Percentiles rank a stretch among this genome's conserved stretches.
phyloP scores from a whole-genome alignment of 805 yeast genomes.

The Pichia pseudocactophila region DNA sequence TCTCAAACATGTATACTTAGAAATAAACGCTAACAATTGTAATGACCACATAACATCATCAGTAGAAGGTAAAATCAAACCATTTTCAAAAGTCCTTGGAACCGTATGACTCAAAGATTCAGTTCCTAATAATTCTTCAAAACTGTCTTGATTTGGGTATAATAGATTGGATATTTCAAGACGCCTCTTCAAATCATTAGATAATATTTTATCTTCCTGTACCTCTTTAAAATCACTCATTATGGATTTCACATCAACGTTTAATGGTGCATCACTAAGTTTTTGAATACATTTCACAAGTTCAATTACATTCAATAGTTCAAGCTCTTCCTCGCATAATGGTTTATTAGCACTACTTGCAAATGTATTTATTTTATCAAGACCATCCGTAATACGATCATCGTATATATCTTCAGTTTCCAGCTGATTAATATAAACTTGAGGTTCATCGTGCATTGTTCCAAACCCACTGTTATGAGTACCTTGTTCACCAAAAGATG shows the following conservation, averaged over 20 bases:
- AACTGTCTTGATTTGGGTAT: slow-evolving; percentile 13
- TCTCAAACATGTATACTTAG: slow-evolving; percentile 79
- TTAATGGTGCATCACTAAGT: slow-evolving; percentile 13
- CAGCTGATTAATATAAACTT: not conserved
- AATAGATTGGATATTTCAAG: slow-evolving; percentile 25
- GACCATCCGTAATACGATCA: not conserved
- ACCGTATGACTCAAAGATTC: slow-evolving; percentile 13
- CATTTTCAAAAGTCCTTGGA: slow-evolving; percentile 52
- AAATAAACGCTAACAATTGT: slow-evolving; percentile 84
- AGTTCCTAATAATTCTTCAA: slow-evolving; percentile 11
- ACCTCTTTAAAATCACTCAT: slow-evolving; percentile 19
- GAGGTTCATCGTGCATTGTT: slow-evolving; percentile 1
- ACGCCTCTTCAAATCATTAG: slow-evolving; percentile 20
- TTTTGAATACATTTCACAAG: slow-evolving; percentile 24
- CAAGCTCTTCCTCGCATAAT: slow-evolving; percentile 21
- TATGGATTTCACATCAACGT: slow-evolving; percentile 4
- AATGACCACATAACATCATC: slow-evolving; percentile 93
- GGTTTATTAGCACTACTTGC: not conserved
- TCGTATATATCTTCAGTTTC: not conserved
- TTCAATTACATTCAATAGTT: slow-evolving; percentile 20
- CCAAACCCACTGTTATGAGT: slow-evolving; percentile 1
- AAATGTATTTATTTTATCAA: not conserved
- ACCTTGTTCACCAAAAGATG: not conserved
- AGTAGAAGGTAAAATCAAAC: slow-evolving; percentile 78
- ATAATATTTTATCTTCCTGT: slow-evolving; percentile 17